Percentiles rank a stretch among this genome's conserved stretches.
phyloP scores from a whole-genome alignment of 495 filamentous ascomycete species.

The Hypomontagnella monticulosa region DNA sequence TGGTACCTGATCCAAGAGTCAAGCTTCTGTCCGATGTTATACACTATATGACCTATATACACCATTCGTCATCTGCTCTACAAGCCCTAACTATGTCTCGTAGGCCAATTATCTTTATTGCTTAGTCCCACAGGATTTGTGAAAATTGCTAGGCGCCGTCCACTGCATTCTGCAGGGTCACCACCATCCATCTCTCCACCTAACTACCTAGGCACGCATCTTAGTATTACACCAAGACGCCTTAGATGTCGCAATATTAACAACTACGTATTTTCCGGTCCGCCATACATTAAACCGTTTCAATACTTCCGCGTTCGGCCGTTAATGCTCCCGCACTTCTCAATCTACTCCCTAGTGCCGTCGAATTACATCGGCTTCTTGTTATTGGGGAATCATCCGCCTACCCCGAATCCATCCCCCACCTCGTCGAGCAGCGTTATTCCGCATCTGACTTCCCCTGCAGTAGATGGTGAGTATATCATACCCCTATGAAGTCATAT shows the following conservation, averaged over 20 bases:
- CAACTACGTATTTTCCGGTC: constrained; percentile 14
- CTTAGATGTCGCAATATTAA: constrained; percentile 11
- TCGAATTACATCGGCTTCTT: constrained; percentile 3
- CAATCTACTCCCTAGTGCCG: background rate
- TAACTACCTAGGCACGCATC: background rate
- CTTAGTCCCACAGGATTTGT: background rate
- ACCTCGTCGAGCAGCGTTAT: background rate
- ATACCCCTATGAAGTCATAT: constrained; percentile 33
- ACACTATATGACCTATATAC: too few relatives aligned
- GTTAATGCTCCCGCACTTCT: background rate
- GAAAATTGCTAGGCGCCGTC: background rate
- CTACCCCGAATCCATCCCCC: background rate
- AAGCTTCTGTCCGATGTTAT: too few relatives aligned
- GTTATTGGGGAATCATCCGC: background rate
- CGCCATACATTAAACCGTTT: constrained; percentile 27
- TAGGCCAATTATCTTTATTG: background rate
- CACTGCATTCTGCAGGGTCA: constrained; percentile 20
- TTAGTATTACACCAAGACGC: constrained; percentile 8
- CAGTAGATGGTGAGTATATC: constrained; percentile 5
- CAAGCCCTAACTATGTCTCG: too few relatives aligned
- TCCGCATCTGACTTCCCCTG: background rate
- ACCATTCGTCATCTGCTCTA: too few relatives aligned
- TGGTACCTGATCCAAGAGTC: too few relatives aligned
- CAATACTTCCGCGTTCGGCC: background rate
- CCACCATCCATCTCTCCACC: constrained; percentile 14